These are phyloP conservation scores for Acacia melanoxylon DNA, from an alignment of 306 rosid species.

Conservation along the genomic window DNA sequence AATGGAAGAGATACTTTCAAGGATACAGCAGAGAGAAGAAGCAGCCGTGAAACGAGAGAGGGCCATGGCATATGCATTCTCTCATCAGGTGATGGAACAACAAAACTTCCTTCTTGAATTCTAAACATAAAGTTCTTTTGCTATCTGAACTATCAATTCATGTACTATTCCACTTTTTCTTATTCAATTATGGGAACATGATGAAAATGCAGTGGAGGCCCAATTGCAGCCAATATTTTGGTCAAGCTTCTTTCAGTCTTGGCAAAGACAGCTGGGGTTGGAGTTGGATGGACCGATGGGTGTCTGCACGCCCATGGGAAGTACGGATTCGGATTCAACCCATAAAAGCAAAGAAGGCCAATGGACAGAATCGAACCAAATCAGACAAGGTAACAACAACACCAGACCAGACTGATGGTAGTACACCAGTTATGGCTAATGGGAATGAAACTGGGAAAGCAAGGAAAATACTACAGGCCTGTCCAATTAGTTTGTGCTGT, in stretches of 20 bases:
- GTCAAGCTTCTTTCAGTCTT: constrained; percentile 59
- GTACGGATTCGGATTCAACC: constrained; percentile 48
- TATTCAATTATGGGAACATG: constrained; percentile 13
- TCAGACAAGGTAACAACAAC: constrained; percentile 23
- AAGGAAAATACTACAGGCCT: constrained; percentile 37
- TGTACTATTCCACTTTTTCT: not conserved
- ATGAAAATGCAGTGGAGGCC: constrained; percentile 75
- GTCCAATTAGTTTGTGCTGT: constrained; percentile 20
- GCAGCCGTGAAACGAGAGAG: constrained; percentile 71
- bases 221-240: constrained; percentile 67
- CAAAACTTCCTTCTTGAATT: not conserved
- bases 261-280: constrained; percentile 84
- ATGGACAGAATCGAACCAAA: constrained; percentile 37
- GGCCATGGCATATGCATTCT: constrained; percentile 87
- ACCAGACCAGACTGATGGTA: constrained; percentile 33
- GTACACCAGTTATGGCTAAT: constrained; percentile 43
- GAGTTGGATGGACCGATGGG: constrained; percentile 90
- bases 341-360: constrained; percentile 48
- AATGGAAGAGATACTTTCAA: constrained; percentile 73
- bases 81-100: constrained; percentile 77
- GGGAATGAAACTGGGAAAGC: constrained; percentile 51
- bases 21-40: constrained; percentile 73
- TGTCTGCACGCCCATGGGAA: constrained; percentile 91
- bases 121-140: not conserved
- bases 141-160: not conserved